Percentiles rank a stretch among this genome's conserved stretches.
Evolutionary conservation across 2,329 filamentous ascomycete genomes (phyloP).

Genomic region (Venturia pyrina): DNA sequence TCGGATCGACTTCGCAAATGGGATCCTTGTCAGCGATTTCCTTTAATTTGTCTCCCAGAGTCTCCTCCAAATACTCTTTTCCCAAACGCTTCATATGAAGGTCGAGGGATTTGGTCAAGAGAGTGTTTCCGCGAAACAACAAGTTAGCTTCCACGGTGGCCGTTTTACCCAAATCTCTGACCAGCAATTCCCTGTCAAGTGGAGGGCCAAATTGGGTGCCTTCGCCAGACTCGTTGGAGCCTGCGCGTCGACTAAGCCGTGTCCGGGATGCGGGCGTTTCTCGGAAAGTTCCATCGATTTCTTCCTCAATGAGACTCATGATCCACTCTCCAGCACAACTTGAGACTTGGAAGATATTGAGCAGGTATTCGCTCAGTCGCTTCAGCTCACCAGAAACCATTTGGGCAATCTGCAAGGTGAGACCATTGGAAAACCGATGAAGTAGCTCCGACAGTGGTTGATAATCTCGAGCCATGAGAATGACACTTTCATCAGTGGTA

Average conservation of each 20-base stretch:
- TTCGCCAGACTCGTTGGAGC: conserved; percentile 49
- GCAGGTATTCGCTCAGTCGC: conserved; percentile 70
- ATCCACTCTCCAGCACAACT: conserved; percentile 81
- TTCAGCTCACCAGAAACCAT: conserved; percentile 69
- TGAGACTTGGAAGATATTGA: conserved; percentile 94
- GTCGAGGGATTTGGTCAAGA: conserved; percentile 87
- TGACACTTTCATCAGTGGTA: conserved; percentile 78
- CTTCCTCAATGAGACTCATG: conserved; percentile 85
- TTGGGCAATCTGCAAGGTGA: conserved; percentile 77
- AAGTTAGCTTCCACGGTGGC: conserved; percentile 84
- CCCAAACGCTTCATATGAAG: conserved; percentile 92
- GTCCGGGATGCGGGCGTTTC: conserved; percentile 60
- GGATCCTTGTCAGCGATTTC: conserved; percentile 87
- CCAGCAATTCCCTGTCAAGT: conserved; percentile 59
- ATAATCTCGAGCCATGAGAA: conserved; percentile 80
- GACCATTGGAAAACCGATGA: conserved; percentile 70
- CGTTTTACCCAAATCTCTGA: conserved; percentile 69
- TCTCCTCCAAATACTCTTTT: conserved; percentile 83
- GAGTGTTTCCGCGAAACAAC: conserved; percentile 86
- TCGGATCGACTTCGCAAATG: conserved; percentile 92
- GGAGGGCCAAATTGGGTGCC: conserved; percentile 14
- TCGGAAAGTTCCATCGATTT: conserved; percentile 86
- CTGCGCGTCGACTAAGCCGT: conserved; percentile 60
- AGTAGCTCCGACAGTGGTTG: conserved; percentile 70
- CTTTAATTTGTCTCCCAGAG: conserved; percentile 71